Base-by-base conservation (phyloP, 2,329 filamentous ascomycete genomes). In the Penicillium sp. region DNA sequence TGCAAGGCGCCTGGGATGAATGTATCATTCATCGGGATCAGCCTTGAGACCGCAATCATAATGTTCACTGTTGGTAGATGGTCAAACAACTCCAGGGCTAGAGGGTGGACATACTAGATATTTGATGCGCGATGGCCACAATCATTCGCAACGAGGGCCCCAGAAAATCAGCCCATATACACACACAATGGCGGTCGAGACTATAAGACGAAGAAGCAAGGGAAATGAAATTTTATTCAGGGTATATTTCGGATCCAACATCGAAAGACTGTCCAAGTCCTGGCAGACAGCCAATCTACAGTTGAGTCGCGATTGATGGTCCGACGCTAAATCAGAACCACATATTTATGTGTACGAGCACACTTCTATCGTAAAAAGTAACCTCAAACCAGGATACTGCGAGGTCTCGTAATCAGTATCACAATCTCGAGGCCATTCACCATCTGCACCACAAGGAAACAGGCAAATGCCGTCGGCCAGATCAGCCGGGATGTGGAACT, bases 401-500 rank as follows among this genome's bases (percentile, higher is more conserved):
- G 29, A 37, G 29, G 13, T 6, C n/a, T n/a, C 44, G n/a, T 8
- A 8, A 52, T 38, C 38, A 27, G 23, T 29, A 57, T 38, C 44
- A 39, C 37, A 44, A 29, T 21, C 5, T 51, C 21, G 21, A 47
- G 38, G 29, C 42, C 48, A 25, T 51, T 38, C 23, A 53, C 34
- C 35, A 57, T 47, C 50, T 46, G 42, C 21, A 23, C 35, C 46
- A 41, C 54, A 38, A 46, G 32, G 32, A 34, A 37, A 56, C 32
- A 38, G 18, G 45, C 53, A 54, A 52, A 62, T 60, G 60, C 56
- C 59, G 54, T 64, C 47, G 59, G 60, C 56, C 34, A 42, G 31
- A 50, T 48, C 42, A 59, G 57, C 50, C 60, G 37, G 60, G 56
- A 34, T 55, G 45, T 58, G 58, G 57, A 57, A 57, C 42, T 15